Evolutionary conservation across 495 filamentous ascomycete genomes (phyloP).

Genomic region (Cudoniella acicularis): DNA sequence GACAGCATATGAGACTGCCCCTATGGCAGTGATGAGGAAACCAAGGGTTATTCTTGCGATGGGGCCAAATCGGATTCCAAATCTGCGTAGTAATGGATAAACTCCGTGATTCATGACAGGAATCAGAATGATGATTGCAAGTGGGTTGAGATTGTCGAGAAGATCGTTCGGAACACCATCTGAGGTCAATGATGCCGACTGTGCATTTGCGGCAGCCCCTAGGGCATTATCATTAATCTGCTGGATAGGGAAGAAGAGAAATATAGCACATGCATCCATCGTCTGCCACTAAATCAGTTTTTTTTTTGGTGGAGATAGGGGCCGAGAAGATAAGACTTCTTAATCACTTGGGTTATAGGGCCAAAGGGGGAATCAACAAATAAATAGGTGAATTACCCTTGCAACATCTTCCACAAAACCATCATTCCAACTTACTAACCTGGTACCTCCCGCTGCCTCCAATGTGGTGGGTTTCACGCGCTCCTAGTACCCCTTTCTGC

Average conservation of each 20-base stretch:
- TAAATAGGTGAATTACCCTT: too few relatives aligned
- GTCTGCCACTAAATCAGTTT: too few relatives aligned
- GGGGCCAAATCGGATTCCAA: slow-evolving; percentile 60
- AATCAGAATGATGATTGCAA: slow-evolving; percentile 70
- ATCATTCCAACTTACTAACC: slow-evolving; percentile 39
- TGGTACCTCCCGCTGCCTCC: slow-evolving; percentile 40
- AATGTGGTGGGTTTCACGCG: slow-evolving; percentile 53
- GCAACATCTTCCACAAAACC: slow-evolving; percentile 51
- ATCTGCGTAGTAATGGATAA: slow-evolving; percentile 61
- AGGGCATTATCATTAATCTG: slow-evolving; percentile 51
- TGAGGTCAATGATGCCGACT: slow-evolving; percentile 58
- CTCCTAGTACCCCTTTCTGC: slow-evolving; percentile 56
- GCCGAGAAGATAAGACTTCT: too few relatives aligned
- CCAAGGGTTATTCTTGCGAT: slow-evolving; percentile 74
- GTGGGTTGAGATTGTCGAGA: slow-evolving; percentile 68
- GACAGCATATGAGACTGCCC: slow-evolving; percentile 59
- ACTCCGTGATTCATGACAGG: slow-evolving; percentile 64
- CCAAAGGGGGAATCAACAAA: too few relatives aligned
- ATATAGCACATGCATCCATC: slow-evolving; percentile 48
- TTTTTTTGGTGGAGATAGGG: too few relatives aligned
- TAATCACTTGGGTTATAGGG: too few relatives aligned
- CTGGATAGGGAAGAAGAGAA: slow-evolving; percentile 60
- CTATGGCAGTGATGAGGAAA: slow-evolving; percentile 61
- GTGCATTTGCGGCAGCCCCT: slow-evolving; percentile 44
- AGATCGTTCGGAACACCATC: slow-evolving; percentile 68